Conservation (phyloP, 164 flowering plant species). For the Sextonia rubra region DNA sequence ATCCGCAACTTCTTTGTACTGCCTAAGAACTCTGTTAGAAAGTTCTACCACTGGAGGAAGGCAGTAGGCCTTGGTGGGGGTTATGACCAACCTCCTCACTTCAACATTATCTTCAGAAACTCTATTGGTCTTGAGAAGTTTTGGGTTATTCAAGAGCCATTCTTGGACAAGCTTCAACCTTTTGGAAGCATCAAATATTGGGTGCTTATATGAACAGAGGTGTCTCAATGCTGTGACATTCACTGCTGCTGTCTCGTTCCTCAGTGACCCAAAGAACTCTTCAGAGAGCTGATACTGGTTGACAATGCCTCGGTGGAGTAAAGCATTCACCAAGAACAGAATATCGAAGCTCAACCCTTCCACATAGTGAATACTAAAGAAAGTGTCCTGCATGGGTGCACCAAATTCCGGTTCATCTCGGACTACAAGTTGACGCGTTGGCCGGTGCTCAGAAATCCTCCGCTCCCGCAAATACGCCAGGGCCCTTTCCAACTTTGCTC, state of each 20-base stretch:
- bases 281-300: constrained; percentile 69
- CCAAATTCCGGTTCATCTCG: constrained; percentile 68
- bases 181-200: constrained; percentile 54
- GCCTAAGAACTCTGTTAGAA: constrained; percentile 80
- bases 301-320: constrained; percentile 69
- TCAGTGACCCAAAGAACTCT: constrained; percentile 53
- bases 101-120: constrained; percentile 47
- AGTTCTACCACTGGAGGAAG: constrained; percentile 90
- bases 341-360: constrained; percentile 56
- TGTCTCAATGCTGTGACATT: constrained; percentile 61
- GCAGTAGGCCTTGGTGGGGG: constrained; percentile 89
- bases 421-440: constrained; percentile 24
- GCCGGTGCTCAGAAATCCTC: constrained; percentile 33
- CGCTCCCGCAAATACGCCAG: constrained; percentile 41
- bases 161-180: constrained; percentile 53
- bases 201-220: constrained; percentile 50
- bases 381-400: constrained; percentile 34
- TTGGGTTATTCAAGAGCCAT: constrained; percentile 70
- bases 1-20: constrained; percentile 57
- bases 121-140: constrained; percentile 34
- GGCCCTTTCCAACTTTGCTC: constrained; percentile 39
- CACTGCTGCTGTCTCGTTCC: constrained; percentile 44
- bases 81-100: constrained; percentile 75
- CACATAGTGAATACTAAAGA: constrained; percentile 46
- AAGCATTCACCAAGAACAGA: constrained; percentile 70